These are phyloP conservation scores for Teunomyces pallodes DNA, from an alignment of 805 yeast genomes.

Conservation along the genomic window DNA sequence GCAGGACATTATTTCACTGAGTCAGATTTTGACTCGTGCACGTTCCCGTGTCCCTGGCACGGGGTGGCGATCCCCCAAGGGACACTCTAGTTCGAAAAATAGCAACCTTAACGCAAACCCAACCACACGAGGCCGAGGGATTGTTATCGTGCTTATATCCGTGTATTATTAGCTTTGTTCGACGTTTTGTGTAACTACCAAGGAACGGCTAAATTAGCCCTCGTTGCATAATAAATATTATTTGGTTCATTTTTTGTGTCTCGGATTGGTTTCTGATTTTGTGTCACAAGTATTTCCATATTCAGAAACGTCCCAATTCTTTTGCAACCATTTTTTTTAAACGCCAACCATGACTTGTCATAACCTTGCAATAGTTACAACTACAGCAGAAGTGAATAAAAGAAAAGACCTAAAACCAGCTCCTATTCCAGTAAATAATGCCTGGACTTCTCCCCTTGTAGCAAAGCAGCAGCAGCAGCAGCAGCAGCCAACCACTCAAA, in stretches of 20 bases:
- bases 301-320: neutral
- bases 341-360: neutral
- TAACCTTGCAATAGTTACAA: neutral
- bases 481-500: neutral
- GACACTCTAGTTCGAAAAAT: too few relatives aligned
- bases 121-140: neutral
- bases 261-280: neutral
- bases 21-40: too few relatives aligned
- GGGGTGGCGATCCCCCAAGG: too few relatives aligned
- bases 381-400: neutral
- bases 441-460: slow-evolving; percentile 4
- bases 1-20: too few relatives aligned
- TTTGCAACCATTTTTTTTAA: slow-evolving; percentile 1
- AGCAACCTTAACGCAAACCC: neutral
- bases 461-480: neutral
- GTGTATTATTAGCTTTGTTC: neutral
- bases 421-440: slow-evolving; percentile 8
- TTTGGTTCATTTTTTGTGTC: neutral
- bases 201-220: neutral
- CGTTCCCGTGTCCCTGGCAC: too few relatives aligned
- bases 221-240: neutral
- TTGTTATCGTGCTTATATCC: neutral
- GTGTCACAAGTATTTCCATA: neutral
- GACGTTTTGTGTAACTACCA: neutral
- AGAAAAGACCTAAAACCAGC: slow-evolving; percentile 6